These are phyloP conservation scores for Glycyrrhiza uralensis DNA, from an alignment of 306 rosid genomes.

Conservation along the genomic window DNA sequence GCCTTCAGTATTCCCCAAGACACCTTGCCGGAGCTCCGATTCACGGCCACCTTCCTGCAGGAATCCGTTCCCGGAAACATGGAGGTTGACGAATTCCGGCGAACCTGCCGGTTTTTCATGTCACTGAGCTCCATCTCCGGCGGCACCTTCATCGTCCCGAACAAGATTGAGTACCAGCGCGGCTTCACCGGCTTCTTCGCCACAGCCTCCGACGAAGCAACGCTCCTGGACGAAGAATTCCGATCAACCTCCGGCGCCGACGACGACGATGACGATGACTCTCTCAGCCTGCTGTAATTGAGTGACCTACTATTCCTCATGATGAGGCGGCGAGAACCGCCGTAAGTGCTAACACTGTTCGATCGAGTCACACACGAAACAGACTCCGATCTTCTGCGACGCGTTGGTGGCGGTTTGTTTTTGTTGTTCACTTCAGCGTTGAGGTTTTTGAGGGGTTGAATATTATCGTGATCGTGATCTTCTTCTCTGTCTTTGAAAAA, in stretches of 20 bases:
- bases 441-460: neutral
- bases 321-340: conserved; percentile 10
- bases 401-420: neutral
- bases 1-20: conserved; percentile 77
- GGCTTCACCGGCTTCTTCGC: conserved; percentile 43
- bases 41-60: conserved; percentile 25
- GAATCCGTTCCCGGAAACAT: conserved; percentile 30
- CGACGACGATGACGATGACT: conserved; percentile 10
- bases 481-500: conserved; percentile 22
- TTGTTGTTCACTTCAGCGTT: neutral
- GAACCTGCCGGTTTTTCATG: conserved; percentile 65
- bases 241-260: conserved; percentile 41
- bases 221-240: conserved; percentile 33
- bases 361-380: conserved; percentile 53
- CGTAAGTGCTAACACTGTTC: conserved; percentile 28
- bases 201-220: conserved; percentile 12
- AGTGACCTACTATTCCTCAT: conserved; percentile 59
- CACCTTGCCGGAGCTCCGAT: conserved; percentile 57
- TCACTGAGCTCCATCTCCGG: conserved; percentile 82
- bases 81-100: conserved; percentile 40
- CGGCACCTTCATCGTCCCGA: conserved; percentile 67
- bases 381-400: conserved; percentile 49
- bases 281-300: conserved; percentile 43
- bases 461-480: neutral
- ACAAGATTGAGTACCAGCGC: conserved; percentile 62